Conservation (phyloP, 805 yeast genomes). For the Metschnikowia baotianmanensis region DNA sequence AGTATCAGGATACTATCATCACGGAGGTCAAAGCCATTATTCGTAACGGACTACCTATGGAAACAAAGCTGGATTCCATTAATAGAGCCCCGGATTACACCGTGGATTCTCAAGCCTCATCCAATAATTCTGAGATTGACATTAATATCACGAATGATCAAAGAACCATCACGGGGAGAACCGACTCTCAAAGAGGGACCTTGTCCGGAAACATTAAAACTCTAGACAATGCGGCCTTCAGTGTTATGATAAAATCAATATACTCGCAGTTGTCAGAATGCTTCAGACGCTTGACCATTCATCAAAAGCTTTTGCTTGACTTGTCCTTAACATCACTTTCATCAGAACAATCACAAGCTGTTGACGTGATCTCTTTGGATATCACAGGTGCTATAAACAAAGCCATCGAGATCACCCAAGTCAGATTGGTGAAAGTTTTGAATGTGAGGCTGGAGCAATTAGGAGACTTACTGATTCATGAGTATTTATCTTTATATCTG, state of each 20-base stretch:
- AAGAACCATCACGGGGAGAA: constrained; percentile 1
- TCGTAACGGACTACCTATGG: constrained; percentile 29
- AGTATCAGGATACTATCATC: constrained; percentile 66
- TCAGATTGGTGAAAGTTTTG: constrained; percentile 73
- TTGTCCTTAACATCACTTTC: constrained; percentile 47
- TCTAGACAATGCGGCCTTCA: constrained; percentile 73
- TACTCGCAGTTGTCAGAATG: constrained; percentile 69
- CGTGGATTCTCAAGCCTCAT: constrained; percentile 5
- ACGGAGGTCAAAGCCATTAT: constrained; percentile 73
- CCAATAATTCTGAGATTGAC: constrained; percentile 2
- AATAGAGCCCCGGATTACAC: neutral
- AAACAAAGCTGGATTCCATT: neutral
- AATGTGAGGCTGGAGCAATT: constrained; percentile 74
- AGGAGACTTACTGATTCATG: constrained; percentile 53
- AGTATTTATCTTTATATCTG: constrained; percentile 65
- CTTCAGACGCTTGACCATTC: constrained; percentile 67
- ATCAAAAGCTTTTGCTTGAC: constrained; percentile 77
- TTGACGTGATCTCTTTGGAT: constrained; percentile 60
- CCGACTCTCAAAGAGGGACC: constrained; percentile 17
- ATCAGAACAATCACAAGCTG: constrained; percentile 16
- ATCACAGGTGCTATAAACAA: constrained; percentile 62
- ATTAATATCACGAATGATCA: neutral
- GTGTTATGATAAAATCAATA: constrained; percentile 59
- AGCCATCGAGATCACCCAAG: constrained; percentile 69
- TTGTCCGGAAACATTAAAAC: constrained; percentile 51